A percentile compares a stretch with the other conserved stretches of the same genome.
These are phyloP conservation scores for Astrephomene gubernaculifera DNA, from an alignment of 139 green algal genomes.

Conservation along the genomic window DNA sequence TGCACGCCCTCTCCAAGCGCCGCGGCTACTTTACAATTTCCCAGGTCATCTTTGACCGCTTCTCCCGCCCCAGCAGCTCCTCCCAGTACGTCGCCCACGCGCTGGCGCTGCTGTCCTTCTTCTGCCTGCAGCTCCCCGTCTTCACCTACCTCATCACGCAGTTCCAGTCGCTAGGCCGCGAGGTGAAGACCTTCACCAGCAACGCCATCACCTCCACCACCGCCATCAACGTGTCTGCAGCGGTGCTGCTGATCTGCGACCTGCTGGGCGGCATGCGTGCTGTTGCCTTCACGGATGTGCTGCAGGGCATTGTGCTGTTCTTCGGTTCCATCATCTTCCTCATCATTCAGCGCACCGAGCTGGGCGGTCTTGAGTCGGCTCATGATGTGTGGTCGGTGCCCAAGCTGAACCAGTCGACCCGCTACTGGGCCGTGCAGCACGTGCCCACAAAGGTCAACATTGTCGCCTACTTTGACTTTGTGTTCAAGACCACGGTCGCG, in stretches of 20 bases:
- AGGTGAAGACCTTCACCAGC: conserved; percentile 59
- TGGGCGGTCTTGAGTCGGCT: conserved; percentile 52
- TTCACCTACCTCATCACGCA: conserved; percentile 72
- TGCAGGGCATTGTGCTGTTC: conserved; percentile 55
- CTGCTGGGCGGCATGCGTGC: conserved; percentile 60
- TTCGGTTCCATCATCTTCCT: conserved; percentile 62
- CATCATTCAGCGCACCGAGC: conserved; percentile 56
- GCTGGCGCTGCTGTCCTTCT: conserved; percentile 51
- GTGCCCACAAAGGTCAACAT: conserved; percentile 44
- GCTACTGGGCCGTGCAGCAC: conserved; percentile 45
- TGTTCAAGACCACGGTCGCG: conserved; percentile 51
- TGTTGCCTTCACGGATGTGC: conserved; percentile 57
- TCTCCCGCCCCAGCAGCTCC: conserved; percentile 25
- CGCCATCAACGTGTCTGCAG: conserved; percentile 55
- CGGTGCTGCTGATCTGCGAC: conserved; percentile 55
- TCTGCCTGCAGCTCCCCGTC: conserved; percentile 62
- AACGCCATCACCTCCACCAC: conserved; percentile 41
- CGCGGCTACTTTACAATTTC: conserved; percentile 62
- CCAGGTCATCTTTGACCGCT: conserved; percentile 58
- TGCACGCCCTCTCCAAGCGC: conserved; percentile 62
- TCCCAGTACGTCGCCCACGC: conserved; percentile 45
- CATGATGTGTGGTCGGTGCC: conserved; percentile 29
- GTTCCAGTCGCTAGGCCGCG: conserved; percentile 56
- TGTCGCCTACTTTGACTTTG: conserved; percentile 61
- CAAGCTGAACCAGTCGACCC: background rate